Evolutionary conservation across 805 yeast genomes (phyloP).

Genomic region (Candida endomychidarum): DNA sequence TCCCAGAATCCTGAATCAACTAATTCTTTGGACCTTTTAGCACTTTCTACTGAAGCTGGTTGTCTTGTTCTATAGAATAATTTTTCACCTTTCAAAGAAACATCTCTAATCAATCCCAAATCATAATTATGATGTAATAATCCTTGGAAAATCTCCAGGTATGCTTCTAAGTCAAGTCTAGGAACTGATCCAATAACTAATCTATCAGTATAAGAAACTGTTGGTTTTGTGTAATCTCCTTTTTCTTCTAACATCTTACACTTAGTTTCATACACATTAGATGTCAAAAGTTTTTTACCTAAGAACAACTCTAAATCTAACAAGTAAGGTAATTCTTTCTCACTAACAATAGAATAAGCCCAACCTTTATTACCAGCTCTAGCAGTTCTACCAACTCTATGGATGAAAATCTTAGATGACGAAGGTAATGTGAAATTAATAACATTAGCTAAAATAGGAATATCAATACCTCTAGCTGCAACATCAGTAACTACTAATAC

Average conservation of each 20-base stretch:
- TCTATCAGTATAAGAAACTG: slow-evolving; percentile 67
- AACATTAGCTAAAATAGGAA: slow-evolving; percentile 93
- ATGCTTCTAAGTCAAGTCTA: slow-evolving; percentile 63
- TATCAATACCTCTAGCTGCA: slow-evolving; percentile 98
- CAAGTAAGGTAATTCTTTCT: slow-evolving; percentile 84
- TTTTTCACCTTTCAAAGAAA: slow-evolving; percentile 84
- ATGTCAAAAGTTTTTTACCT: slow-evolving; percentile 74
- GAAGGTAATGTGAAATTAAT: slow-evolving; percentile 88
- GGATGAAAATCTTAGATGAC: slow-evolving; percentile 90
- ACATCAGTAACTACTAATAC: slow-evolving; percentile 96
- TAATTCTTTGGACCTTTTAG: slow-evolving; percentile 80
- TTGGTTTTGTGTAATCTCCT: slow-evolving; percentile 51
- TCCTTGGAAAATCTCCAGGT: slow-evolving; percentile 69
- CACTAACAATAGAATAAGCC: slow-evolving; percentile 90
- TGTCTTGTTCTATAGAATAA: slow-evolving; percentile 81
- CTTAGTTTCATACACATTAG: slow-evolving; percentile 67
- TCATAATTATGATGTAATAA: slow-evolving; percentile 67
- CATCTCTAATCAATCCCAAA: slow-evolving; percentile 59
- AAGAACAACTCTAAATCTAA: slow-evolving; percentile 87
- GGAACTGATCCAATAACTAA: slow-evolving; percentile 85
- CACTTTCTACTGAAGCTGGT: slow-evolving; percentile 83
- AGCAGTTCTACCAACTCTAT: slow-evolving; percentile 98
- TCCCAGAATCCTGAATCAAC: slow-evolving; percentile 77
- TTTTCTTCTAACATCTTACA: slow-evolving; percentile 50
- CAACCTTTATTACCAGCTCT: slow-evolving; percentile 98